Conservation (phyloP, 306 rosid genomes). For the Vicia villosa region DNA sequence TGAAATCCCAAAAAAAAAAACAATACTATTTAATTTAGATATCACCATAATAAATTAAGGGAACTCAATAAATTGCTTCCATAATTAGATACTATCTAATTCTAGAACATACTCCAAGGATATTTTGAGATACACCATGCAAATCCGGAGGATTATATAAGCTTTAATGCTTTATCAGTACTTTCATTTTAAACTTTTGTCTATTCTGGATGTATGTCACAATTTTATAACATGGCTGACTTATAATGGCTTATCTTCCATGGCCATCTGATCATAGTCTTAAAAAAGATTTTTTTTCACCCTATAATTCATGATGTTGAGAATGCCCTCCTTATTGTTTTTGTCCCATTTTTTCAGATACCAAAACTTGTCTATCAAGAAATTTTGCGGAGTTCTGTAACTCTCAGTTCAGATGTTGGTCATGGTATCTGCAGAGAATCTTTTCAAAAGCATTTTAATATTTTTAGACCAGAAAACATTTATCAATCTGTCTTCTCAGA, state of each 20-base stretch:
- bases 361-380: slow-evolving; percentile 83
- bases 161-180: background rate
- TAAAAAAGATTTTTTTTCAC: background rate
- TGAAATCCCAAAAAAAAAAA: no score
- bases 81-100: background rate
- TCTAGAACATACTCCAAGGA: background rate
- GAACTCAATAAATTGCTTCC: background rate
- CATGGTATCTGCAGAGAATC: slow-evolving; percentile 61
- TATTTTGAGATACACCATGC: slow-evolving; percentile 3
- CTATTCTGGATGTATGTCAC: slow-evolving; percentile 8
- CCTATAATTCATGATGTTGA: background rate
- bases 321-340: slow-evolving; percentile 9
- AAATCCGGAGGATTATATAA: background rate
- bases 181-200: background rate
- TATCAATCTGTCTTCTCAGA: slow-evolving; percentile 61
- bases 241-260: slow-evolving; percentile 1
- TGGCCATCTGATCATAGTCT: slow-evolving; percentile 17
- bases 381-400: slow-evolving; percentile 56
- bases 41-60: background rate
- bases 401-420: slow-evolving; percentile 53
- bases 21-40: no score
- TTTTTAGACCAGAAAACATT: slow-evolving; percentile 74
- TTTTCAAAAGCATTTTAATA: slow-evolving; percentile 62
- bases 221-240: slow-evolving; percentile 6
- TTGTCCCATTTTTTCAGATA: slow-evolving; percentile 48